A percentile compares a stretch with the other conserved stretches of the same genome.
These are phyloP conservation scores for Diphasiastrum complanatum DNA, from an alignment of 83 land plant species.

Conservation along the genomic window DNA sequence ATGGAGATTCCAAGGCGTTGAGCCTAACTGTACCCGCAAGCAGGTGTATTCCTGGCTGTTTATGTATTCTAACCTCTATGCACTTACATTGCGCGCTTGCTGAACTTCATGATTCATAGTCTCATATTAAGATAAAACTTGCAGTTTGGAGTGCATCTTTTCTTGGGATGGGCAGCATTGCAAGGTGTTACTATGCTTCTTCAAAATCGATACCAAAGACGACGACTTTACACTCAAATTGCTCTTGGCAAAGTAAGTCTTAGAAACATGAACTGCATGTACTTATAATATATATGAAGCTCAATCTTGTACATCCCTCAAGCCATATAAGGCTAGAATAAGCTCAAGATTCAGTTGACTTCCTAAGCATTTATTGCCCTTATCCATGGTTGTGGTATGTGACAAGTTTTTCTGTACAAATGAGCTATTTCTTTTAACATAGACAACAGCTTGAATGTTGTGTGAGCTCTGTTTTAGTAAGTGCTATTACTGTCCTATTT, in stretches of 20 bases:
- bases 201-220: conserved; percentile 92
- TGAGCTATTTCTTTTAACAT: no score
- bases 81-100: background rate
- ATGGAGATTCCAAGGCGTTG: conserved; percentile 81
- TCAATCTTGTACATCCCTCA: background rate
- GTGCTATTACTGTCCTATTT: background rate
- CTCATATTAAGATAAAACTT: conserved; percentile 11
- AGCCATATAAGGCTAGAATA: no score
- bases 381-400: no score
- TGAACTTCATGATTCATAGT: background rate
- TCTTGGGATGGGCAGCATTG: conserved; percentile 88
- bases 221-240: conserved; percentile 92
- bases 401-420: no score
- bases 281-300: background rate
- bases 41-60: conserved; percentile 49
- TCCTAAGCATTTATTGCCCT: no score
- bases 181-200: conserved; percentile 98
- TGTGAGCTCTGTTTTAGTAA: background rate
- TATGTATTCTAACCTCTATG: background rate
- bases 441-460: no score
- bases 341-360: no score
- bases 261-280: no score
- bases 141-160: conserved; percentile 83
- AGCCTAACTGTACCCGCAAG: conserved; percentile 63
- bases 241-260: conserved; percentile 89